Conservation (phyloP, 306 rosid species). For the Pyrus pyrifolia region DNA sequence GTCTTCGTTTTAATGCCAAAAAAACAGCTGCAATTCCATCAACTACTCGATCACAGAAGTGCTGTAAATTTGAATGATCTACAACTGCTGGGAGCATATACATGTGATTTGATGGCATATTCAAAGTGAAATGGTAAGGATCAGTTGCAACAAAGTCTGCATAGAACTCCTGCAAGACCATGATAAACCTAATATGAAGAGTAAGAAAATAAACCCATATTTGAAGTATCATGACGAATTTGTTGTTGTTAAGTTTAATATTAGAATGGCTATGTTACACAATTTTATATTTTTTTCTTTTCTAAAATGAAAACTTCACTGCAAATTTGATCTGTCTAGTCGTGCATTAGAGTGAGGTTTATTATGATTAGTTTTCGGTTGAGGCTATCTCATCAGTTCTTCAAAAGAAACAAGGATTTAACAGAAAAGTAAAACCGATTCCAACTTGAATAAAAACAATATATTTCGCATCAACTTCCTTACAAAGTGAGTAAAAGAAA, state of each 20-base stretch:
- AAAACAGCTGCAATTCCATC: constrained; percentile 86
- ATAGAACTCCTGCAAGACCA: constrained; percentile 76
- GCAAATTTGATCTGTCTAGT: neutral
- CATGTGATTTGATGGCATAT: constrained; percentile 59
- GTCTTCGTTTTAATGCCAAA: constrained; percentile 81
- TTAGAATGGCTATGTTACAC: neutral
- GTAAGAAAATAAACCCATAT: constrained; percentile 12
- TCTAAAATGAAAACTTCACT: too few species aligned
- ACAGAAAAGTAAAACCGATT: neutral
- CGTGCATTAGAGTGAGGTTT: neutral
- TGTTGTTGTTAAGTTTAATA: neutral
- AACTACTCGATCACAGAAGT: constrained; percentile 67
- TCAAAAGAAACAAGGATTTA: neutral
- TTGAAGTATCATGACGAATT: neutral
- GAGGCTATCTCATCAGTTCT: neutral
- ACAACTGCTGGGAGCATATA: constrained; percentile 93
- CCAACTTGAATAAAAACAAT: neutral
- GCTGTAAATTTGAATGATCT: constrained; percentile 64
- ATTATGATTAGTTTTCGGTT: neutral
- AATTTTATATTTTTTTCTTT: neutral
- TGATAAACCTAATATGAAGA: constrained; percentile 24
- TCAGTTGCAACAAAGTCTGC: constrained; percentile 81
- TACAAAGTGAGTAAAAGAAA: neutral
- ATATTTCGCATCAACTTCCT: neutral
- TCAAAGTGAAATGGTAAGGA: constrained; percentile 83